phyloP scores from a whole-genome alignment of 169 alveolate genomes.

The Plasmodium adleri region DNA sequence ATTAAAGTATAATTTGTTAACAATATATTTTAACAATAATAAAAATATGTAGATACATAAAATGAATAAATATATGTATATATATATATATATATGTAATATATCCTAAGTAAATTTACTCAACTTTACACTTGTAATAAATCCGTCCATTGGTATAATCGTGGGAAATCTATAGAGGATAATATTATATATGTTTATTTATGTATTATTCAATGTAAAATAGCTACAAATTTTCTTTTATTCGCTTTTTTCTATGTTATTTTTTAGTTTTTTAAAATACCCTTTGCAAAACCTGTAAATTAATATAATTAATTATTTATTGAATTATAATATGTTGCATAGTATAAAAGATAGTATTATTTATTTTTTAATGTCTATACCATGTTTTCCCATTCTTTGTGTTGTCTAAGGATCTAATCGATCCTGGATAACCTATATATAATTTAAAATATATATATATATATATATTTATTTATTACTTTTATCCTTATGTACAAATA shows the following conservation, averaged over 20 bases:
- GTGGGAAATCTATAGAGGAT: conserved; percentile 57
- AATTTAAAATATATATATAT: neutral
- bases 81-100: conserved; percentile 4
- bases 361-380: conserved; percentile 5
- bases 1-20: too few relatives aligned
- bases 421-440: conserved; percentile 57
- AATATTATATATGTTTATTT: neutral
- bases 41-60: too few relatives aligned
- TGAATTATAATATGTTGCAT: neutral
- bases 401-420: conserved; percentile 59
- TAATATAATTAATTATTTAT: too few relatives aligned
- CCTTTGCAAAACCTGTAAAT: conserved; percentile 74
- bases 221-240: neutral
- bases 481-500: neutral
- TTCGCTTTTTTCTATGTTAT: too few relatives aligned
- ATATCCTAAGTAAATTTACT: conserved; percentile 46
- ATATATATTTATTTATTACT: neutral
- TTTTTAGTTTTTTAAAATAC: conserved; percentile 22
- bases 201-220: neutral
- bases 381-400: conserved; percentile 59
- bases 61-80: neutral
- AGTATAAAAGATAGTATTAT: neutral
- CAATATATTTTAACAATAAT: too few relatives aligned
- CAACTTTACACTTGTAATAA: conserved; percentile 62
- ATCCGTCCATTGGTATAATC: conserved; percentile 77